Evolutionary conservation across 495 filamentous ascomycete species (phyloP).

Genomic region (Aspergillus ellipticus): DNA sequence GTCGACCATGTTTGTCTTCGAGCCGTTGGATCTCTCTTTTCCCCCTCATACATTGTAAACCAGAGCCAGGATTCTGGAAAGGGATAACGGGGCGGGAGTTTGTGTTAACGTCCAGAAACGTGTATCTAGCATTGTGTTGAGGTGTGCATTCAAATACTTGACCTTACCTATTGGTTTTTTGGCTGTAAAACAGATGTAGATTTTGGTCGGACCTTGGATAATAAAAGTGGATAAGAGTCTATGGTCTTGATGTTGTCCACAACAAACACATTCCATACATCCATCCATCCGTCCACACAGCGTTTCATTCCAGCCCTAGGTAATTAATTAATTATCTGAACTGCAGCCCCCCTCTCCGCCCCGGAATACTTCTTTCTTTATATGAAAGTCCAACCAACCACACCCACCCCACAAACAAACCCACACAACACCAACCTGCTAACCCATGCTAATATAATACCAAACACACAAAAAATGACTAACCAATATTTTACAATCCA

Average conservation of each 20-base stretch:
- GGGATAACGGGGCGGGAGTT: not conserved
- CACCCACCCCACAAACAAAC: not conserved
- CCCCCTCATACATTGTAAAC: not conserved
- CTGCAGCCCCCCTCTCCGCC: no score
- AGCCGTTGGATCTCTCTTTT: not conserved
- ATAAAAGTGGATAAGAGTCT: not conserved
- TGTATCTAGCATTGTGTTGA: slow-evolving; percentile 1
- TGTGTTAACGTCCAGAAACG: not conserved
- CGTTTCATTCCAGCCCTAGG: not conserved
- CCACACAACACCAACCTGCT: not conserved
- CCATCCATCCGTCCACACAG: not conserved
- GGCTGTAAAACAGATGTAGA: not conserved
- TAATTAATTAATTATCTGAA: no score
- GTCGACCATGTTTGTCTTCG: not conserved
- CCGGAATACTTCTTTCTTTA: not conserved
- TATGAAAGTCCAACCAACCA: no score
- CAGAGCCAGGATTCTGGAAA: not conserved
- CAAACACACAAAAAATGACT: not conserved
- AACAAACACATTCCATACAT: no score
- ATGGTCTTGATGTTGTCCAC: no score
- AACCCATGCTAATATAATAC: not conserved
- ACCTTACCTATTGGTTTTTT: not conserved
- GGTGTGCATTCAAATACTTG: slow-evolving; percentile 1
- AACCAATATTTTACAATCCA: not conserved
- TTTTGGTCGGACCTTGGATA: not conserved